Conservation (phyloP, 768 basidiomycete species). For the Suillus weaverae region DNA sequence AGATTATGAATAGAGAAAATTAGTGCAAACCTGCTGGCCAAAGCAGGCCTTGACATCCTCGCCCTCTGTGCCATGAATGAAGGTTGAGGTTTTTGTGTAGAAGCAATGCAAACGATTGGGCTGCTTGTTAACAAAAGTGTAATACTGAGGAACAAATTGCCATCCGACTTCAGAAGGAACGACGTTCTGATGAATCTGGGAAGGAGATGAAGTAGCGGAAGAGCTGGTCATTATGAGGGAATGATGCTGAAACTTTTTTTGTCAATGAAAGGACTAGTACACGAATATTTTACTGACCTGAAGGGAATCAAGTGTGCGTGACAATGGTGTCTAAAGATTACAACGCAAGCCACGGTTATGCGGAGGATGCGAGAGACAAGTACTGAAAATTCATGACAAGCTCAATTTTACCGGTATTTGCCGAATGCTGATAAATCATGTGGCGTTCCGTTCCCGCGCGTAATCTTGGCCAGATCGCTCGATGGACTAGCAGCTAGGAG, state of each 20-base stretch:
- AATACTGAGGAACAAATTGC: constrained; percentile 99
- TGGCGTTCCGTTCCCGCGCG: neutral
- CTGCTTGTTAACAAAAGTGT: constrained; percentile 98
- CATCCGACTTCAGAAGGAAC: constrained; percentile 95
- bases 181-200: constrained; percentile 60
- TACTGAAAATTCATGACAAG: constrained; percentile 19
- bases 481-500: too few relatives aligned
- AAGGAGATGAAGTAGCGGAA: constrained; percentile 37
- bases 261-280: neutral
- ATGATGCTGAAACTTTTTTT: constrained; percentile 24
- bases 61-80: constrained; percentile 96
- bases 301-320: constrained; percentile 38
- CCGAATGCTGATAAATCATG: constrained; percentile 33
- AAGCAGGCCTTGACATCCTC: constrained; percentile 88
- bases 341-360: constrained; percentile 23
- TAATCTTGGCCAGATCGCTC: too few relatives aligned
- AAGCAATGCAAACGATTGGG: constrained; percentile 97
- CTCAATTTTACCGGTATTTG: constrained; percentile 33
- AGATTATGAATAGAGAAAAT: constrained; percentile 10
- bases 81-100: constrained; percentile 97
- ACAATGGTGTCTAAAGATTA: constrained; percentile 40
- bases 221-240: constrained; percentile 35
- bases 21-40: constrained; percentile 77
- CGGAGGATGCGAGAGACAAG: constrained; percentile 26
- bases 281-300: constrained; percentile 17